Evolutionary conservation across 768 basidiomycete genomes (phyloP).

Genomic region (Nidula microcarpa): DNA sequence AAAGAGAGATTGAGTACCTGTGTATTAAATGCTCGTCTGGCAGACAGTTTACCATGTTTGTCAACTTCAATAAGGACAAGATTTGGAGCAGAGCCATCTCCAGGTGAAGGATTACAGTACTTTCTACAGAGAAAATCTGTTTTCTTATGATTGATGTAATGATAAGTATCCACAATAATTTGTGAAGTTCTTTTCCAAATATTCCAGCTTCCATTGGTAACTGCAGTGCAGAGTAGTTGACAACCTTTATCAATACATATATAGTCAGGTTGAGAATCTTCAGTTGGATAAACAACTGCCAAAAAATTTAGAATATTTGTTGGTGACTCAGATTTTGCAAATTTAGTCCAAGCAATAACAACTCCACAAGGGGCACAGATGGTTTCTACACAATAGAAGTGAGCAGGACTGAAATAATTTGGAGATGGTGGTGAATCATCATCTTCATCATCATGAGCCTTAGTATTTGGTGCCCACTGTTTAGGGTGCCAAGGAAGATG

Average conservation of each 20-base stretch:
- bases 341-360: no score
- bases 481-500: slow-evolving; percentile 7
- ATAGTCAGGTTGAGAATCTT: slow-evolving; percentile 12
- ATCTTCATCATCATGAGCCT: slow-evolving; percentile 16
- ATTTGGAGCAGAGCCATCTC: slow-evolving; percentile 24
- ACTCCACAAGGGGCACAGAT: no score
- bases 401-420: slow-evolving; percentile 12
- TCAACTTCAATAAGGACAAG: slow-evolving; percentile 15
- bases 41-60: slow-evolving; percentile 12
- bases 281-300: slow-evolving; percentile 12
- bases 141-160: slow-evolving; percentile 23
- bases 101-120: slow-evolving; percentile 26
- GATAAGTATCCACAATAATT: slow-evolving; percentile 29
- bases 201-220: slow-evolving; percentile 7
- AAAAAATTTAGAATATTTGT: slow-evolving; percentile 15
- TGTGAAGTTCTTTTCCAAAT: slow-evolving; percentile 14
- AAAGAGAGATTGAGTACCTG: slow-evolving; percentile 26
- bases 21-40: slow-evolving; percentile 21
- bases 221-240: slow-evolving; percentile 2
- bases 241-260: slow-evolving; percentile 23
- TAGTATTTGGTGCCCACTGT: slow-evolving; percentile 3
- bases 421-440: slow-evolving; percentile 3
- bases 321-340: no score
- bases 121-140: slow-evolving; percentile 20
- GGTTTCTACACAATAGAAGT: slow-evolving; percentile 24